Conservation (phyloP, 345 rosid genomes). For the Eucalyptus erythrocorys region DNA sequence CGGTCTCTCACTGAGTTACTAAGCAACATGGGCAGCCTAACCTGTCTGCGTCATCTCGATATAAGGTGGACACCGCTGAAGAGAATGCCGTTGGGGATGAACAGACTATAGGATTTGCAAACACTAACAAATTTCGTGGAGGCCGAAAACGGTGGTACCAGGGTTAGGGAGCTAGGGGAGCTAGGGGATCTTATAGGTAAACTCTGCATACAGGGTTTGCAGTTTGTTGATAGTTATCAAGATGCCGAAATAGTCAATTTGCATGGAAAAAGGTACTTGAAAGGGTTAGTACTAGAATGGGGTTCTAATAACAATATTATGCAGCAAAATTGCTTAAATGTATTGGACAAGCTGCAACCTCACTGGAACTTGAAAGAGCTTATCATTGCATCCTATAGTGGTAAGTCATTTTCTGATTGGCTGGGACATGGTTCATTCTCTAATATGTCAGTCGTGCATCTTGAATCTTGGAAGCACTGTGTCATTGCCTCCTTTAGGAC, state of each 20-base stretch:
- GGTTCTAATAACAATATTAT: background rate
- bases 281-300: conserved; percentile 18
- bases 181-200: conserved; percentile 3
- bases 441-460: conserved; percentile 1
- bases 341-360: conserved; percentile 27
- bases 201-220: conserved; percentile 2
- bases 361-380: conserved; percentile 16
- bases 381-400: conserved; percentile 11
- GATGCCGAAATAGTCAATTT: background rate
- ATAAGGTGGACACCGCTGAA: background rate
- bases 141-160: background rate
- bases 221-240: background rate
- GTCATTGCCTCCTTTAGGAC: conserved; percentile 27
- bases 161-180: conserved; percentile 3
- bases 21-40: background rate
- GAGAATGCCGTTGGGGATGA: conserved; percentile 6
- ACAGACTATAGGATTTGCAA: background rate
- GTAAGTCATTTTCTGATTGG: conserved; percentile 23
- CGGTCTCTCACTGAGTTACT: background rate
- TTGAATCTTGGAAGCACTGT: conserved; percentile 14
- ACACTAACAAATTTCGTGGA: conserved; percentile 1
- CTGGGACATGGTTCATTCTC: conserved; percentile 11
- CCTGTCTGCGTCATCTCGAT: conserved; percentile 9
- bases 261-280: conserved; percentile 11
- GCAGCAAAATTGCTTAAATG: conserved; percentile 2